Base-by-base conservation (phyloP, 2,329 filamentous ascomycete species). In the Botrytis tulipae region DNA sequence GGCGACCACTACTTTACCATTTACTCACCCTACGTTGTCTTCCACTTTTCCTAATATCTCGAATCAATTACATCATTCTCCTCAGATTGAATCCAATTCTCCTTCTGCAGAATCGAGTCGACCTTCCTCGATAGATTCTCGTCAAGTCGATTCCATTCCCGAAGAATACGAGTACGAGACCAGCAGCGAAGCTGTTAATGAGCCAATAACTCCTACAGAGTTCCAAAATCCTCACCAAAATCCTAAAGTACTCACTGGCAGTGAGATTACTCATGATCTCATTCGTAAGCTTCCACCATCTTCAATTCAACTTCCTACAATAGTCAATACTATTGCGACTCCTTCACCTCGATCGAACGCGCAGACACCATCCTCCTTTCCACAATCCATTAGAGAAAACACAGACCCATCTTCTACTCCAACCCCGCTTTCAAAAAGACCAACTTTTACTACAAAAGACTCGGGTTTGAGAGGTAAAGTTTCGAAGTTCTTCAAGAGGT, bases 141-240 rank as follows among this genome's bases (percentile, higher is more conserved):
- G 75, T 76, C 83, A 86, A 70, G 84, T 85, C 76, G 87, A 88
- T 75, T 84, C 87, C 72, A 89, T 90, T 75, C 84, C 85, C 70
- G 88, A 90, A 82, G 87, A 87, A 65, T 81, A 82, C 81, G 87
- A 87, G 29, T 78, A 81, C 82, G 89, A 90, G 79, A 89, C 88
- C 14, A 86, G 87, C 75, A 89, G 86, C 80, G 88, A 90, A 78
- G 86, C 85, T 37, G 83, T 84, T 72, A 86, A 87, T 82, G 89
- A 91, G 76, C 89, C 89, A 62, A 84, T 89, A 73, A 91, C 89
- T 35, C 89, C 89, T 66, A 86, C 88, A 74, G 90, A 88, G 78
- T 84, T 83, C 77, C 85, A 86, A 75, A 85, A 87, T 78, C 89
- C 88, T 65, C 85, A 86, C 73, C 87, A 88, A 76, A 65, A 68